Evolutionary conservation across 331 rosid genomes (phyloP).

Genomic region (Quercus tomentella): DNA sequence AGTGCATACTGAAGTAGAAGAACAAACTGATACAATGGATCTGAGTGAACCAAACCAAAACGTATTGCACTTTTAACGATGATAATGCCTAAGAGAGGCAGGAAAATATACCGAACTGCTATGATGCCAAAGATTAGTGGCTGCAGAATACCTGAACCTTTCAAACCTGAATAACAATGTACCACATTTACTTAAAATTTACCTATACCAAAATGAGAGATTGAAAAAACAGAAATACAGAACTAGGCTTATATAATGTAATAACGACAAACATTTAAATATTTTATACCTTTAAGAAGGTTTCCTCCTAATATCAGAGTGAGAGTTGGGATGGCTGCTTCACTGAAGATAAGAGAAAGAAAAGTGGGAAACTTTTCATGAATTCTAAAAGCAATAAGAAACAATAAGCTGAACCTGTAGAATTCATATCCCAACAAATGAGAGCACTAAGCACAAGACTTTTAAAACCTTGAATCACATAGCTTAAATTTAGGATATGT

Average conservation of each 20-base stretch:
- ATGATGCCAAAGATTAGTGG: conserved; percentile 13
- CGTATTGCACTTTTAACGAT: conserved; percentile 20
- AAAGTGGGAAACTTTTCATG: background rate
- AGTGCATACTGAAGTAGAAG: conserved; percentile 1
- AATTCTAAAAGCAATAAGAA: background rate
- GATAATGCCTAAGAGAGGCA: conserved; percentile 18
- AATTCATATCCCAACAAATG: too few species aligned
- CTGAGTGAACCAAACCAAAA: conserved; percentile 18
- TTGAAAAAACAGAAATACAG: background rate
- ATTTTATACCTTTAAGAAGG: conserved; percentile 34
- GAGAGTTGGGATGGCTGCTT: conserved; percentile 35
- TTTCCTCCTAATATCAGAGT: conserved; percentile 50
- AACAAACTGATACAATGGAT: conserved; percentile 24
- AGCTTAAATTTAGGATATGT: background rate
- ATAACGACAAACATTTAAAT: background rate
- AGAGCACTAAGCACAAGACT: too few species aligned
- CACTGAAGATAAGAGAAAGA: conserved; percentile 26
- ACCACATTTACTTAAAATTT: too few species aligned
- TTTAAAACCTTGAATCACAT: too few species aligned
- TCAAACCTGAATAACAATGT: conserved; percentile 7
- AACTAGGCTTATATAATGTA: background rate
- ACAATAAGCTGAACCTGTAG: background rate
- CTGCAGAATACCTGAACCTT: conserved; percentile 1
- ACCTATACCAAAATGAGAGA: background rate
- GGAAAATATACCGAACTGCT: conserved; percentile 12